Evolutionary conservation across 2,329 filamentous ascomycete species (phyloP).

Genomic region (Penicillium sclerotiorum): DNA sequence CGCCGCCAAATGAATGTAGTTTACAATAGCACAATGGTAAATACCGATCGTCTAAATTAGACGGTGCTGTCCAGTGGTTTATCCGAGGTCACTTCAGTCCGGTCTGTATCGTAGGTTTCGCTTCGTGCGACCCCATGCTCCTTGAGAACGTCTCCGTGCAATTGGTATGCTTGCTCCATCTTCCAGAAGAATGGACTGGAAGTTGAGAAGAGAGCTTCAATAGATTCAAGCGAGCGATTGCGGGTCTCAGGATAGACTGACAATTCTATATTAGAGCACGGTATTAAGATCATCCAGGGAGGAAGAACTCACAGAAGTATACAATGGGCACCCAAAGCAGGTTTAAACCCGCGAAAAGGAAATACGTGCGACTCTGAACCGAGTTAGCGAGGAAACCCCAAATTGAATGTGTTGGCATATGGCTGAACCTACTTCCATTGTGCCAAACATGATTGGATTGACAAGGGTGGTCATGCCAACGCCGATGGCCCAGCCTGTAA

Average conservation of each 20-base stretch:
- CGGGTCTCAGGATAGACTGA: slow-evolving; percentile 56
- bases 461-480: slow-evolving; percentile 58
- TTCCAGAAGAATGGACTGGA: slow-evolving; percentile 49
- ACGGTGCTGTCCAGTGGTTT: neutral
- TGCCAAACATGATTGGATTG: slow-evolving; percentile 55
- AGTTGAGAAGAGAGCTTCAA: slow-evolving; percentile 54
- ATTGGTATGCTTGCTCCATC: slow-evolving; percentile 48
- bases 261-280: slow-evolving; percentile 7
- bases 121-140: slow-evolving; percentile 13
- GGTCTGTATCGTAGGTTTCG: neutral
- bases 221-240: slow-evolving; percentile 54
- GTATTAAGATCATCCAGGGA: neutral
- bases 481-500: slow-evolving; percentile 62
- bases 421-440: slow-evolving; percentile 31
- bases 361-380: slow-evolving; percentile 52
- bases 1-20: neutral
- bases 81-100: neutral
- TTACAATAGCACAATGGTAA: no score
- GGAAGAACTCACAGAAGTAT: slow-evolving; percentile 40
- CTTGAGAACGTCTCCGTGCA: slow-evolving; percentile 28
- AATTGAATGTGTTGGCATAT: neutral
- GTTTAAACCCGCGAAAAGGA: slow-evolving; percentile 57
- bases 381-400: neutral
- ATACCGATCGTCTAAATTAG: no score
- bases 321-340: slow-evolving; percentile 55